phyloP scores from a whole-genome alignment of 257 asterid species.

The Solanum piurae region DNA sequence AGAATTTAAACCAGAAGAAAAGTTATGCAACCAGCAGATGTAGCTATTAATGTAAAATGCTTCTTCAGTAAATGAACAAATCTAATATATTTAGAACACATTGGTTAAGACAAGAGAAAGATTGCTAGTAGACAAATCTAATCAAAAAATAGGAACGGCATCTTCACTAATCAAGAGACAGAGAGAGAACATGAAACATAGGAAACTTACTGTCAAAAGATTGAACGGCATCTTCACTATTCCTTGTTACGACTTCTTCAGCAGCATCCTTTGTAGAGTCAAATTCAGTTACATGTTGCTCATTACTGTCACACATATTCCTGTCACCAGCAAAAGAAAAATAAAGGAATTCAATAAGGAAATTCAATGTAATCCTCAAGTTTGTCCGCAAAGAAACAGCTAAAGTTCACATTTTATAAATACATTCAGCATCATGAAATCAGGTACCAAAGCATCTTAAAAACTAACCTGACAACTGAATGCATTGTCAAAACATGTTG shows the following conservation, averaged over 20 bases:
- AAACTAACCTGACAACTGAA: conserved; percentile 47
- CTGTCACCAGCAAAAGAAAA: conserved; percentile 23
- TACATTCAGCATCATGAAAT: background rate
- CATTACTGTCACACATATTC: conserved; percentile 35
- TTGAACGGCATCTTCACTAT: conserved; percentile 33
- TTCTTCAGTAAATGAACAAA: background rate
- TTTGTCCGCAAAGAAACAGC: background rate
- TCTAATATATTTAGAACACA: background rate
- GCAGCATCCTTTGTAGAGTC: conserved; percentile 44
- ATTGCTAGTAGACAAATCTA: background rate
- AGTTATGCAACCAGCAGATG: background rate
- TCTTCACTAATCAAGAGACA: background rate
- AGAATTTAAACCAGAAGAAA: background rate
- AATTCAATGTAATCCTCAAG: background rate
- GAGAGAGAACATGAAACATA: background rate
- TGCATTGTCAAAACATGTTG: conserved; percentile 38
- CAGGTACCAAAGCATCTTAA: background rate
- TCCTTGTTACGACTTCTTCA: conserved; percentile 45
- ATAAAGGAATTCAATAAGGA: background rate
- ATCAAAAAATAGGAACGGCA: no score
- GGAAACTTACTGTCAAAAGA: conserved; percentile 39
- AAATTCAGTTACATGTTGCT: conserved; percentile 49
- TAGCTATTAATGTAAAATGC: background rate
- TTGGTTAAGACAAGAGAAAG: background rate
- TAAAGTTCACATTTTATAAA: background rate